A percentile compares a stretch with the other conserved stretches of the same genome.
These are phyloP conservation scores for Lantana camara DNA, from an alignment of 257 asterid genomes.

Conservation along the genomic window DNA sequence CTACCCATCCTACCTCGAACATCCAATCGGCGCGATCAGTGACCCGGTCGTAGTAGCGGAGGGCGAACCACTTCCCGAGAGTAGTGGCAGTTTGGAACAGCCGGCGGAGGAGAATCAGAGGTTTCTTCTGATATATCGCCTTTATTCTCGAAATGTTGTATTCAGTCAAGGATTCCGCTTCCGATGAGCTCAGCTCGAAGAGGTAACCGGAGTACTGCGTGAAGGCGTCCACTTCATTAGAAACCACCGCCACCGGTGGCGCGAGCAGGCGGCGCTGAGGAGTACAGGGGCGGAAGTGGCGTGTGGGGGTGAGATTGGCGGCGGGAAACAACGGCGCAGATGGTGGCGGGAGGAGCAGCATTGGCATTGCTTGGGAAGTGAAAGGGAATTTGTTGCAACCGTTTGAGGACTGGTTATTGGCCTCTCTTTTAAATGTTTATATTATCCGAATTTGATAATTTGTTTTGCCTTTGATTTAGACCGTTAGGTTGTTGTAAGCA, in stretches of 20 bases:
- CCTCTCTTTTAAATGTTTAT: slow-evolving; percentile 24
- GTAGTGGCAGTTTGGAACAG: slow-evolving; percentile 73
- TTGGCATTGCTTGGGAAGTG: slow-evolving; percentile 12
- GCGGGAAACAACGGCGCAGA: slow-evolving; percentile 29
- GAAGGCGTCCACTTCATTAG: slow-evolving; percentile 64
- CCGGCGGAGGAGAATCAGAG: slow-evolving; percentile 73
- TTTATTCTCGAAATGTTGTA: slow-evolving; percentile 60
- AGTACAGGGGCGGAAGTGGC: slow-evolving; percentile 17
- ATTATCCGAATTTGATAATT: slow-evolving; percentile 24
- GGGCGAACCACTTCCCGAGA: slow-evolving; percentile 92
- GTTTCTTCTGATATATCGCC: slow-evolving; percentile 71
- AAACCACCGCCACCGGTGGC: slow-evolving; percentile 35
- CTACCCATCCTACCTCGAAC: slow-evolving; percentile 79
- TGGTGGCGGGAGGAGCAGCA: slow-evolving; percentile 45
- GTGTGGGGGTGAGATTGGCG: slow-evolving; percentile 29
- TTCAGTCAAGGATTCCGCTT: slow-evolving; percentile 74
- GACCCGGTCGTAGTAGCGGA: slow-evolving; percentile 67
- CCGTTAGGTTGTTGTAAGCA: no score
- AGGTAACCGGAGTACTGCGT: slow-evolving; percentile 85
- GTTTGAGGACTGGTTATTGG: slow-evolving; percentile 27
- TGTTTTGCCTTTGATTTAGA: no score
- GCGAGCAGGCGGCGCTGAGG: slow-evolving; percentile 32
- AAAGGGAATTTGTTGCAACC: slow-evolving; percentile 24
- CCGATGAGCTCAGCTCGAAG: slow-evolving; percentile 67
- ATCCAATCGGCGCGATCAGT: slow-evolving; percentile 71